phyloP scores from a whole-genome alignment of 1,139 yeast genomes.

The Yamadazyma jaroonii region DNA sequence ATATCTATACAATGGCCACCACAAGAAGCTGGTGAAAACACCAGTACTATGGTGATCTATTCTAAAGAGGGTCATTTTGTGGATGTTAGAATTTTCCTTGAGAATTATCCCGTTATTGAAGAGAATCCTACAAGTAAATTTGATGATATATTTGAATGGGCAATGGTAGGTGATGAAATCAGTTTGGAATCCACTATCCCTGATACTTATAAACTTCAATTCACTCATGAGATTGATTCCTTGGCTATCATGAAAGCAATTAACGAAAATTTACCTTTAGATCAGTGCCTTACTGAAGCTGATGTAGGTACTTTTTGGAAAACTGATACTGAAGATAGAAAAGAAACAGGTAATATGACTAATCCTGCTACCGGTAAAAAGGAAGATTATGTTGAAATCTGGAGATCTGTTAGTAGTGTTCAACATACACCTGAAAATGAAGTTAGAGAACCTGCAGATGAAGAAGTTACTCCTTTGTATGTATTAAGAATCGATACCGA shows the following conservation, averaged over 20 bases:
- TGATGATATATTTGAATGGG: constrained; percentile 33
- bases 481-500: constrained; percentile 27
- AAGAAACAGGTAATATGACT: constrained; percentile 54
- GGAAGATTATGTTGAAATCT: constrained; percentile 52
- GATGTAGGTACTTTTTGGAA: constrained; percentile 48
- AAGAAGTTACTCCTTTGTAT: constrained; percentile 11
- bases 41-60: constrained; percentile 52
- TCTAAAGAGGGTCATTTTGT: constrained; percentile 44
- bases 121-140: constrained; percentile 15
- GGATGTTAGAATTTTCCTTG: constrained; percentile 34
- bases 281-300: constrained; percentile 24
- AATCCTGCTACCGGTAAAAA: constrained; percentile 44
- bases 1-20: constrained; percentile 56
- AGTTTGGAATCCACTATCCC: constrained; percentile 17
- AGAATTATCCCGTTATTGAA: constrained; percentile 21
- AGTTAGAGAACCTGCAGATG: constrained; percentile 23
- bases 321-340: constrained; percentile 41
- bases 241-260: constrained; percentile 26
- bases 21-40: constrained; percentile 38
- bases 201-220: constrained; percentile 29
- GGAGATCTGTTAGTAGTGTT: constrained; percentile 52
- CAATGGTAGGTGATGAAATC: constrained; percentile 39
- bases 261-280: constrained; percentile 19
- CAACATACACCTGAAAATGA: constrained; percentile 27
- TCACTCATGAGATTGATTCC: constrained; percentile 46